Conservation (phyloP, 2,329 filamentous ascomycete genomes). For the Drechslerella stenobrocha region DNA sequence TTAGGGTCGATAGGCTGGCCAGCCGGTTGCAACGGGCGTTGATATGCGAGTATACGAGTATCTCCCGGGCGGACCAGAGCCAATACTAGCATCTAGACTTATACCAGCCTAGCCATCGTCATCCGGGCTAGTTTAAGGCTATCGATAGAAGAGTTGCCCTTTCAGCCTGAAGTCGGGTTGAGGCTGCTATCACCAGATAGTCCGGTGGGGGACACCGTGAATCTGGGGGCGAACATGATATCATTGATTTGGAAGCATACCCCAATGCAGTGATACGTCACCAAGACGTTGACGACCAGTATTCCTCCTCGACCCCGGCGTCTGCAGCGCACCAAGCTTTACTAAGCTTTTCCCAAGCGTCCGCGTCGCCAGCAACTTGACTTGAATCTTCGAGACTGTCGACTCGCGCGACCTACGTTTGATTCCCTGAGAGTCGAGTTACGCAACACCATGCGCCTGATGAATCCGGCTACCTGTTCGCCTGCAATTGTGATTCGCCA, state of each 20-base stretch:
- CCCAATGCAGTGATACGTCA: too few relatives aligned
- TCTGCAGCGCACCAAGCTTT: background rate
- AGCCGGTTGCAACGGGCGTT: constrained; percentile 5
- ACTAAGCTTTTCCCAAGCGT: constrained; percentile 1
- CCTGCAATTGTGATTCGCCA: constrained; percentile 24
- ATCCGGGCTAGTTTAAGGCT: constrained; percentile 7
- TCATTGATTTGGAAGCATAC: constrained; percentile 3
- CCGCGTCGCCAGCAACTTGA: too few relatives aligned
- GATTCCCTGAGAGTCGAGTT: too few relatives aligned
- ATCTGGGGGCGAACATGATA: constrained; percentile 16
- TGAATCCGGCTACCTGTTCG: constrained; percentile 40
- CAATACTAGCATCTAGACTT: constrained; percentile 20
- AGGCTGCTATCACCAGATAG: constrained; percentile 1
- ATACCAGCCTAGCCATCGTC: constrained; percentile 15
- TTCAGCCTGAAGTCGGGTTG: constrained; percentile 40
- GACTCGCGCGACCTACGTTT: too few relatives aligned
- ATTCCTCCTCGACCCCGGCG: too few relatives aligned
- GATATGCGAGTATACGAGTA: constrained; percentile 16
- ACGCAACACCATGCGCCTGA: constrained; percentile 12
- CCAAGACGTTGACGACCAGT: too few relatives aligned
- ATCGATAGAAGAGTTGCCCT: constrained; percentile 35
- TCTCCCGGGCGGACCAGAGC: constrained; percentile 25
- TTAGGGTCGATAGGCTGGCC: background rate
- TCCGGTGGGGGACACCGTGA: constrained; percentile 15
- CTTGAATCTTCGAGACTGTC: too few relatives aligned